Evolutionary conservation across 192 early-diverging fungal genomes (phyloP).

Genomic region (Entomortierella lignicola): DNA sequence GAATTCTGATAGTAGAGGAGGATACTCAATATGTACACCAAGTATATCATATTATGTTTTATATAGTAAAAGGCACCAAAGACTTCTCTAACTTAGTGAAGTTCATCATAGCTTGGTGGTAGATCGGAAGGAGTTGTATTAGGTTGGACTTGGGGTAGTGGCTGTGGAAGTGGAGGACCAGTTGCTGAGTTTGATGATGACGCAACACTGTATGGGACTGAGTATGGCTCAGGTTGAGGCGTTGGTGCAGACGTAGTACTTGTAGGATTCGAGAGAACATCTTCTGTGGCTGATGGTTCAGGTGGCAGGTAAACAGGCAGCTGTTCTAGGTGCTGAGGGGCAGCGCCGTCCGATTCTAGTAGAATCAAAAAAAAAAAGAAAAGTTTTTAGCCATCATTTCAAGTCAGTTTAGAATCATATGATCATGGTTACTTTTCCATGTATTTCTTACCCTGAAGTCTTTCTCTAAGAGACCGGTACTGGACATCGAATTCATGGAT

Average conservation of each 20-base stretch:
- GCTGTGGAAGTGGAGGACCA: neutral
- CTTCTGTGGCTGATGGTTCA: neutral
- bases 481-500: conserved; percentile 47
- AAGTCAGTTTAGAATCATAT: neutral
- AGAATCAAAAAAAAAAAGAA: neutral
- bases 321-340: conserved; percentile 43
- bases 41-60: too few species aligned
- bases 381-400: neutral
- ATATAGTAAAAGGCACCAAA: too few species aligned
- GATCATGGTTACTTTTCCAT: neutral
- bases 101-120: conserved; percentile 37
- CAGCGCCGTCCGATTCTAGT: conserved; percentile 43
- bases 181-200: neutral
- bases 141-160: neutral
- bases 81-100: too few species aligned
- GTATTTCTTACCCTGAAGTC: conserved; percentile 26
- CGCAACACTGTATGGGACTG: neutral
- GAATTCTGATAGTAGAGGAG: too few species aligned
- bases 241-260: conserved; percentile 7
- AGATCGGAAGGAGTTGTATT: conserved; percentile 27
- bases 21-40: too few species aligned
- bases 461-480: conserved; percentile 32
- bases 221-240: conserved; percentile 10
- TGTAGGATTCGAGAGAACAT: neutral
- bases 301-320: conserved; percentile 32